Percentiles rank a stretch among this genome's conserved stretches.
phyloP scores from a whole-genome alignment of 192 early-diverging fungal genomes.

The Coemansia biformis region DNA sequence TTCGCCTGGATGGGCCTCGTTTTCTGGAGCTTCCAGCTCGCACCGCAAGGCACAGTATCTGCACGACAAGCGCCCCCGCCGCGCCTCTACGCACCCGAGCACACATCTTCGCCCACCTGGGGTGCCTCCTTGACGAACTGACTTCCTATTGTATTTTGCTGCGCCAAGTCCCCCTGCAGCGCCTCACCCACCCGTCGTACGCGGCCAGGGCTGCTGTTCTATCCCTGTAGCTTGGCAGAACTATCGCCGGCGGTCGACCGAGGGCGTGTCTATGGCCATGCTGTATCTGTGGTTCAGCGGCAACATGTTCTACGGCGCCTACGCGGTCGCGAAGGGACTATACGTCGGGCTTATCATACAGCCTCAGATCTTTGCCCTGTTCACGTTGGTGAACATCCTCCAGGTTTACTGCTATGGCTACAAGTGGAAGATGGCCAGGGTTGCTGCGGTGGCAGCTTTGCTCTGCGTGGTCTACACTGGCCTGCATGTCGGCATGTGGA shows the following conservation, averaged over 20 bases:
- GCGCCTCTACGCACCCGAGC: background rate
- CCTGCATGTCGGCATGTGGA: slow-evolving; percentile 8
- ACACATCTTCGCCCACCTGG: too few relatives aligned
- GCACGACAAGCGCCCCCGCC: background rate
- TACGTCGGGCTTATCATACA: slow-evolving; percentile 45
- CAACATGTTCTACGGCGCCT: slow-evolving; percentile 43
- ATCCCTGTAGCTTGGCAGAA: slow-evolving; percentile 53
- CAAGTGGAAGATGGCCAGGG: slow-evolving; percentile 10
- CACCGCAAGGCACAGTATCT: slow-evolving; percentile 50
- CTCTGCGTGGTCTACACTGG: too few relatives aligned
- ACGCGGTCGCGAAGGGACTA: slow-evolving; percentile 27
- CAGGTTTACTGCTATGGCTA: slow-evolving; percentile 43
- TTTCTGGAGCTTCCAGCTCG: slow-evolving; percentile 50
- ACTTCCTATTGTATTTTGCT: too few relatives aligned
- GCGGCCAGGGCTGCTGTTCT: too few relatives aligned
- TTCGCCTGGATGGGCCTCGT: slow-evolving; percentile 48
- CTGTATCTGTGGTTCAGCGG: slow-evolving; percentile 46
- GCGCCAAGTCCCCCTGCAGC: too few relatives aligned
- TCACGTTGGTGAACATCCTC: slow-evolving; percentile 41
- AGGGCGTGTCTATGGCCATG: slow-evolving; percentile 41
- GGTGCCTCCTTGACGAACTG: too few relatives aligned
- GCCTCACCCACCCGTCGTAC: too few relatives aligned
- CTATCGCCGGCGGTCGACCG: slow-evolving; percentile 41
- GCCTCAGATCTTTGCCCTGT: slow-evolving; percentile 45
- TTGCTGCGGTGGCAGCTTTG: background rate